Percentiles rank a stretch among this genome's conserved stretches.
phyloP scores from a whole-genome alignment of 1,284 basidiomycete species.

The Fomes fomentarius region DNA sequence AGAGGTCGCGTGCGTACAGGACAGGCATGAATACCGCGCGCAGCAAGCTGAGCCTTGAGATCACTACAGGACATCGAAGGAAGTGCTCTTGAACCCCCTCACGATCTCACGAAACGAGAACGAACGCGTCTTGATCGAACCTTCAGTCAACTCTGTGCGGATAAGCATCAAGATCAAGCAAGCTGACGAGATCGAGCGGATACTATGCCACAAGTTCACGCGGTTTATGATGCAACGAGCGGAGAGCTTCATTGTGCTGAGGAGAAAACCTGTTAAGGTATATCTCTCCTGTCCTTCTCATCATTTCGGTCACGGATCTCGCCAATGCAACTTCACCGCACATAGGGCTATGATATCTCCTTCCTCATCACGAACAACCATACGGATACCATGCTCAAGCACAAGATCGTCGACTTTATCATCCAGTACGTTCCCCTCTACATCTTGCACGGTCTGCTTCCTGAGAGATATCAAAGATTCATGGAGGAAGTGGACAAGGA shows the following conservation, averaged over 20 bases:
- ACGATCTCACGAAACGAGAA: slow-evolving; percentile 96
- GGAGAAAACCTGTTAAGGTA: slow-evolving; percentile 91
- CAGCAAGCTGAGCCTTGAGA: not conserved
- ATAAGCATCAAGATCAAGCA: slow-evolving; percentile 99
- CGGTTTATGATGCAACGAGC: slow-evolving; percentile 99
- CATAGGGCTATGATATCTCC: slow-evolving; percentile 95
- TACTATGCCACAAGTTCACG: slow-evolving; percentile 98
- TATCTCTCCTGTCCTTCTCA: slow-evolving; percentile 32
- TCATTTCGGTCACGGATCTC: not conserved
- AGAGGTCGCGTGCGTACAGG: slow-evolving; percentile 67
- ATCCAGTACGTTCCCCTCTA: slow-evolving; percentile 68
- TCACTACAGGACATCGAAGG: slow-evolving; percentile 76
- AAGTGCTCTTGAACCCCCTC: slow-evolving; percentile 92
- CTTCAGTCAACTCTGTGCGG: slow-evolving; percentile 95
- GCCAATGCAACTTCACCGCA: slow-evolving; percentile 1
- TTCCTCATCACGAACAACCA: slow-evolving; percentile 99
- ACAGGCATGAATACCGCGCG: not conserved
- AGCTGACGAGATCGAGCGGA: slow-evolving; percentile 98
- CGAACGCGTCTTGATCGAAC: slow-evolving; percentile 96
- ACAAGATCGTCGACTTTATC: slow-evolving; percentile 99
- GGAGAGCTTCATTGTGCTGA: slow-evolving; percentile 94
- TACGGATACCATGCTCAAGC: slow-evolving; percentile 97
- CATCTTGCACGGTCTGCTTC: not conserved
- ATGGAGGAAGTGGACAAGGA: slow-evolving; percentile 98
- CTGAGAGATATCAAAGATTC: slow-evolving; percentile 56